Evolutionary conservation across 148 eudicot species (phyloP).

Genomic region (Nyssa sinensis): DNA sequence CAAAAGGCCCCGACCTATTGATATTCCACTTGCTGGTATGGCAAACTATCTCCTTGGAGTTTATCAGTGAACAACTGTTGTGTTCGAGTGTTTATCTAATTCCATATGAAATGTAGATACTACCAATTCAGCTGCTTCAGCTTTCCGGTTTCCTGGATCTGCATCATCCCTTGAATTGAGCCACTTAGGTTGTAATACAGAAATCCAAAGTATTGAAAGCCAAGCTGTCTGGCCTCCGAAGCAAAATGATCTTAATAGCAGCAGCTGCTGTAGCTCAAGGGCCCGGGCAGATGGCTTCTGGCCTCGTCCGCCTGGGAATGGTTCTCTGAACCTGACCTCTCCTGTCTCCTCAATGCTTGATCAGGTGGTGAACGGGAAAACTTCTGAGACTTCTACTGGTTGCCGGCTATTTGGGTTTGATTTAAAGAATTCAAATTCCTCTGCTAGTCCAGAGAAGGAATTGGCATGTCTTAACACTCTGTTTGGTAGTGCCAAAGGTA

Average conservation of each 20-base stretch:
- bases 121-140: constrained; percentile 30
- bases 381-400: constrained; percentile 31
- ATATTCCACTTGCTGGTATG: constrained; percentile 56
- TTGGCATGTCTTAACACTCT: constrained; percentile 1
- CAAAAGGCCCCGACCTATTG: constrained; percentile 69
- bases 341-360: constrained; percentile 25
- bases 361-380: constrained; percentile 35
- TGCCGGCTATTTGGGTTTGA: constrained; percentile 87
- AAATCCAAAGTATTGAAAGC: constrained; percentile 27
- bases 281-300: constrained; percentile 33
- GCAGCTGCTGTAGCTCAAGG: constrained; percentile 27
- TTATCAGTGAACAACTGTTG: neutral
- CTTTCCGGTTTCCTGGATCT: constrained; percentile 53
- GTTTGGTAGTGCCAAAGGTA: constrained; percentile 13
- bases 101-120: constrained; percentile 33
- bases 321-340: constrained; percentile 33
- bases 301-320: constrained; percentile 32
- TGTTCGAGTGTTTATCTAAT: constrained; percentile 8
- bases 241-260: constrained; percentile 16
- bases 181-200: constrained; percentile 18
- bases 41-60: neutral
- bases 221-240: constrained; percentile 21
- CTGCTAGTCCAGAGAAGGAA: constrained; percentile 20
- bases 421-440: constrained; percentile 28
- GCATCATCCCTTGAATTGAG: constrained; percentile 29